Base-by-base conservation (phyloP, 2,329 filamentous ascomycete genomes). In the Mycocentrospora acerina region DNA sequence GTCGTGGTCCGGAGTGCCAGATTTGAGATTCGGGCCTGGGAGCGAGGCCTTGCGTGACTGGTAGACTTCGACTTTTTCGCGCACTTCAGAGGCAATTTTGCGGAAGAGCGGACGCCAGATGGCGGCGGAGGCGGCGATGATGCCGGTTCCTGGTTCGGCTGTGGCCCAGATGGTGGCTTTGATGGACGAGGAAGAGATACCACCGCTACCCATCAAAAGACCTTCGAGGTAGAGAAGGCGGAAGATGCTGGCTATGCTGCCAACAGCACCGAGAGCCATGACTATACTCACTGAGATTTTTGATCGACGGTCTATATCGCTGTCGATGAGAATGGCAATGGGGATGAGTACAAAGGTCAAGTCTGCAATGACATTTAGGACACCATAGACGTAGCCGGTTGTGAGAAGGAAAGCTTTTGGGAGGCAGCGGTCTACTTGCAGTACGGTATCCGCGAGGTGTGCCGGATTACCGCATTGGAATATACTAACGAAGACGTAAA, bases 131-230 rank as follows among this genome's bases (percentile, higher is more conserved):
- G 72, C 73, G 10, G 75, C 73, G 7, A 72, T 66, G 44, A 78
- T 74, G 13, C 74, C 75, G 13, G 71, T 73, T 8, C 71, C 75
- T 24, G 73, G 71, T 44, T 76, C 75, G 16, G 75, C 64, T 22
- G 75, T 66, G 3, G 72, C 72, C 71, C 72, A 76, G 28, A 71
- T 65, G 11, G 62, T 68, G 16, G 64, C 62, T 48, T 65, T 64
- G 25, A 65, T 65, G 36, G 66, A 59, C 37, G 63, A 48, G 26
- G 44, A 59, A 11, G 24, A 32, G 29, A 55, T n/a, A 22, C 24
- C 31, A 2, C 28, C 26, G 1, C 37, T 36, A 4, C 27, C 42
- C 8, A 62, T 39, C 2, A 54, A 31, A 9, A 64, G 42, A 3
- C 57, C 60, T 16, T 53, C 37, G 8, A 66, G 37, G 18, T 62